Base-by-base conservation (phyloP, 108 stramenopile species). In the Cylindrotheca closterium region DNA sequence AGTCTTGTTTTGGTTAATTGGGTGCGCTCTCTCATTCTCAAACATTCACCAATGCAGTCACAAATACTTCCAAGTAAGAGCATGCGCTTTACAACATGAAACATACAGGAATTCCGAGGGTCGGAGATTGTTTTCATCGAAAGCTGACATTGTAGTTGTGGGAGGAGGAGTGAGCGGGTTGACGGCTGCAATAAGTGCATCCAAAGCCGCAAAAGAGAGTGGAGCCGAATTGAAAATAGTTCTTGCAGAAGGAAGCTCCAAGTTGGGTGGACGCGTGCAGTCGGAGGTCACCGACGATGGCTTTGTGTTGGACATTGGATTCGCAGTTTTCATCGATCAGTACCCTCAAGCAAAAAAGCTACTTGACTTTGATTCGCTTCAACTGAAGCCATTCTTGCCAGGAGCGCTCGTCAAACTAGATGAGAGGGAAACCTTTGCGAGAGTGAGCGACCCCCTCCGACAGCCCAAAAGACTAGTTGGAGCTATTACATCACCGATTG, bases 311-410 rank as follows among this genome's bases (percentile, higher is more conserved):
- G 93, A 92, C 73, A 71, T 80, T 47, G 90, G 93, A 61, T 94
- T 91, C 71, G 93, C 93, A 28, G 93, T 94, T 4, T 92, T 94
- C 64, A 86, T 94, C 54, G 87, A 91, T 54, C 75, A 89, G 59
- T 94, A 94, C 70, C 93, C 93, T 21, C 18, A 47, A 19, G 77
- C 83, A 23, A 73, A 84, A 71, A 52, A 62, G 47, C 31, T 92
- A 22, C 58, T 92, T 3, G 88, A 92, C 59, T 88, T 80, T 57
- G 67, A 82, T 50, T 71, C 68, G n/a, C 66, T 95, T 8, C 49
- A 80, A 19, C 53, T 95, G 52, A 51, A 63, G 42, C 65, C 67
- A 55, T 95, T 91, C 47, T 23, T 79, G 2, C 93, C 93, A 0
- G 93, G 93, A n/a, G 87, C 93, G 3, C 52, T 82, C 3, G 87